Percentiles rank a stretch among this genome's conserved stretches.
phyloP scores from a whole-genome alignment of 345 rosid genomes.

The Cardamine chenopodiifolia region DNA sequence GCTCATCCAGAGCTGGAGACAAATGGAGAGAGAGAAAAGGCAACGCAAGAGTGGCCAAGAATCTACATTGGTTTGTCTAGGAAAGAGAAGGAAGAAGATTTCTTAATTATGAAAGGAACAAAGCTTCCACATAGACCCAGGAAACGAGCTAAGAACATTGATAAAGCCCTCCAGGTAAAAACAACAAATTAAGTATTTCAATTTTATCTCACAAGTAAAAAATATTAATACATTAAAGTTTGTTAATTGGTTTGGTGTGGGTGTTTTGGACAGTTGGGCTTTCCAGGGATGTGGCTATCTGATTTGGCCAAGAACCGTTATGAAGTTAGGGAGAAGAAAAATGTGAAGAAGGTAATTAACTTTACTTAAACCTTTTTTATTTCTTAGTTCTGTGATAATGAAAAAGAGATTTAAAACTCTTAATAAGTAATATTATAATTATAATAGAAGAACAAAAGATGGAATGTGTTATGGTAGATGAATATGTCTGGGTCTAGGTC shows the following conservation, averaged over 20 bases:
- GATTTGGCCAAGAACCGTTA: conserved; percentile 69
- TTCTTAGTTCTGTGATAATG: conserved; percentile 20
- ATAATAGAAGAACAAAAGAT: conserved; percentile 16
- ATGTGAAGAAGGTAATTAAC: conserved; percentile 61
- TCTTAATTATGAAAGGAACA: conserved; percentile 69
- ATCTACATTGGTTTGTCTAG: conserved; percentile 57
- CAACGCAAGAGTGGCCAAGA: conserved; percentile 62
- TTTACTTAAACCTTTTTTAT: not conserved
- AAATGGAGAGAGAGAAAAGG: conserved; percentile 40
- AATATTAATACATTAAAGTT: not conserved
- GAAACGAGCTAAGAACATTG: conserved; percentile 68
- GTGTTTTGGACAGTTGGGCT: conserved; percentile 59
- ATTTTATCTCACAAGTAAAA: not conserved
- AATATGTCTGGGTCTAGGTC: conserved; percentile 8
- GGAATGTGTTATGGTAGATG: conserved; percentile 22
- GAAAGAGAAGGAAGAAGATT: conserved; percentile 76
- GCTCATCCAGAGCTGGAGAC: conserved; percentile 31
- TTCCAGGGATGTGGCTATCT: conserved; percentile 76
- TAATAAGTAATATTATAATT: conserved; percentile 10
- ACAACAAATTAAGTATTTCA: not conserved
- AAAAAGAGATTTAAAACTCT: not conserved
- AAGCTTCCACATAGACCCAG: conserved; percentile 72
- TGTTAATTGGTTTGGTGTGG: conserved; percentile 8
- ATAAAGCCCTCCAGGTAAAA: conserved; percentile 65
- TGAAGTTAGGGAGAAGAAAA: conserved; percentile 78